Conservation (phyloP, 805 yeast genomes). For the Candida namnaoensis region DNA sequence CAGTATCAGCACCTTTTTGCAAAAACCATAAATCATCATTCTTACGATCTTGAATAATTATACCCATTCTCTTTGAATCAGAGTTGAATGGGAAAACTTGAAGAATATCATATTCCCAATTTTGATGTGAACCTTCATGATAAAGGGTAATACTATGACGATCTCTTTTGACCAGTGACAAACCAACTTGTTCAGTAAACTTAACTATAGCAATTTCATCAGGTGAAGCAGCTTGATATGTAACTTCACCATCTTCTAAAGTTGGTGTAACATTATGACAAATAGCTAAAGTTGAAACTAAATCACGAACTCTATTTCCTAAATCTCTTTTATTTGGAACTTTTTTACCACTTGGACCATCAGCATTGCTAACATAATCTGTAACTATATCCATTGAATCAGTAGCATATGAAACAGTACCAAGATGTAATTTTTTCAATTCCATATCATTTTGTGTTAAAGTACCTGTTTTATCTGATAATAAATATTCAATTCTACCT, state of each 20-base stretch:
- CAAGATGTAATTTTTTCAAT: constrained; percentile 84
- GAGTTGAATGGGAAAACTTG: constrained; percentile 92
- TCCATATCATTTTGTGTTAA: constrained; percentile 98
- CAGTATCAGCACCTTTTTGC: constrained; percentile 95
- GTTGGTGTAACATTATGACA: constrained; percentile 98
- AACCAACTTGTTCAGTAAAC: constrained; percentile 81
- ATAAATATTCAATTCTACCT: constrained; percentile 87
- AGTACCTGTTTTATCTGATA: constrained; percentile 96
- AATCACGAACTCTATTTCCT: constrained; percentile 67
- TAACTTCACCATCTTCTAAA: constrained; percentile 60
- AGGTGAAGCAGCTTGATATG: constrained; percentile 97
- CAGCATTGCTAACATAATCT: constrained; percentile 41
- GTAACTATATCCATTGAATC: constrained; percentile 88
- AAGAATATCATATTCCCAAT: constrained; percentile 54
- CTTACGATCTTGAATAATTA: constrained; percentile 56
- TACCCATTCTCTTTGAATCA: constrained; percentile 95
- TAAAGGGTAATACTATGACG: constrained; percentile 61
- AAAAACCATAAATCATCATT: constrained; percentile 75
- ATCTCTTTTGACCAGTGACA: constrained; percentile 75
- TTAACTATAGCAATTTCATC: constrained; percentile 96
- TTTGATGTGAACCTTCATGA: constrained; percentile 49
- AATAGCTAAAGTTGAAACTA: constrained; percentile 76
- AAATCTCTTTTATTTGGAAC: constrained; percentile 51
- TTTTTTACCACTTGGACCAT: constrained; percentile 15
- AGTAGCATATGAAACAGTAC: constrained; percentile 85